Conservation (phyloP, 345 rosid genomes). For the Eucalyptus grandis region DNA sequence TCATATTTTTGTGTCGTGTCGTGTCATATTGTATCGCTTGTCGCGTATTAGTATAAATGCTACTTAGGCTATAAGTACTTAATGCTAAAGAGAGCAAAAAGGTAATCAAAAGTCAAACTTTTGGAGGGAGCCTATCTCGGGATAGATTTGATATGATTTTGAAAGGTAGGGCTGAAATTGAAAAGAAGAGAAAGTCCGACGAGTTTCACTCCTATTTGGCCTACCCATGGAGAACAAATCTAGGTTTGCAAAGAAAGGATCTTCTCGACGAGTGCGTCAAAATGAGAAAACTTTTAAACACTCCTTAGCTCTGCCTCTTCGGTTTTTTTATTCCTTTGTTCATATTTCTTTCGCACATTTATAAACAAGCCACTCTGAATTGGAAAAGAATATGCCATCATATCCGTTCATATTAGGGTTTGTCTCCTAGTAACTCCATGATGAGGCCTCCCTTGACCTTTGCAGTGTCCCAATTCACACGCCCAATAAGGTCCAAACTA, state of each 20-base stretch:
- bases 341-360: neutral
- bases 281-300: neutral
- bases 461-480: conserved; percentile 22
- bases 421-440: conserved; percentile 18
- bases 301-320: neutral
- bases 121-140: neutral
- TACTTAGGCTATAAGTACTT: too few relatives aligned
- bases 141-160: neutral
- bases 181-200: neutral
- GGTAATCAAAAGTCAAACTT: neutral
- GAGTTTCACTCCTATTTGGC: neutral
- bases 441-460: conserved; percentile 28
- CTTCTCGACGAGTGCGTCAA: neutral
- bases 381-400: neutral
- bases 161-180: neutral
- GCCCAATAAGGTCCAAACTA: conserved; percentile 6
- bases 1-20: fast-evolving
- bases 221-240: neutral
- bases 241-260: neutral
- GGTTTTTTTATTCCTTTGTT: neutral
- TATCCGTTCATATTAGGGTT: neutral
- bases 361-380: neutral
- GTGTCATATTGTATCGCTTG: fast-evolving
- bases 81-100: neutral
- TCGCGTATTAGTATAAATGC: fast-evolving